A percentile compares a stretch with the other conserved stretches of the same genome.
Evolutionary conservation across 1,284 basidiomycete genomes (phyloP).

Genomic region (Fistulina hepatica): DNA sequence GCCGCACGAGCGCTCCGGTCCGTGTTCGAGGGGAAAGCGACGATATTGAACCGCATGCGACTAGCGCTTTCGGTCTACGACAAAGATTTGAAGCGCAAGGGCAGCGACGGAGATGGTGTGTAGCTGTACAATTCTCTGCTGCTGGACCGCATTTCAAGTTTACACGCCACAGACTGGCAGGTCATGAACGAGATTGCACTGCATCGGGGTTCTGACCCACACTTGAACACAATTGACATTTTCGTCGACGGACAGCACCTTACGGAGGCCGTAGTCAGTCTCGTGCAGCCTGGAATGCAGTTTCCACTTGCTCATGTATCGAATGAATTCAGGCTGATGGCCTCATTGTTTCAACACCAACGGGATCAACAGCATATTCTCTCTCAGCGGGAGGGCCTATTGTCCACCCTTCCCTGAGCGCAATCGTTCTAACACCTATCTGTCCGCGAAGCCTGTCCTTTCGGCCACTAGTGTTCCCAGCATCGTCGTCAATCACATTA

Average conservation of each 20-base stretch:
- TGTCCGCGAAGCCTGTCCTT: constrained; percentile 91
- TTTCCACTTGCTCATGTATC: constrained; percentile 1
- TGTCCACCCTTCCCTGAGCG: constrained; percentile 86
- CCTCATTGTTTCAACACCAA: constrained; percentile 90
- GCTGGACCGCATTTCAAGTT: constrained; percentile 5
- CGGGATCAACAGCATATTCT: constrained; percentile 95
- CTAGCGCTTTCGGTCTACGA: constrained; percentile 72
- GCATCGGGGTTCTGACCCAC: constrained; percentile 85
- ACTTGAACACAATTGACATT: constrained; percentile 89
- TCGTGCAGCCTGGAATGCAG: constrained; percentile 25
- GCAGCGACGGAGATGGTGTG: constrained; percentile 45
- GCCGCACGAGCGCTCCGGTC: constrained; percentile 71
- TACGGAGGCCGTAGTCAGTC: constrained; percentile 90
- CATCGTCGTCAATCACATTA: constrained; percentile 72
- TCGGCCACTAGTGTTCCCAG: constrained; percentile 83
- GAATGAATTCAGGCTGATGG: constrained; percentile 68
- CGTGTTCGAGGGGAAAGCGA: constrained; percentile 64
- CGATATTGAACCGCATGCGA: constrained; percentile 81
- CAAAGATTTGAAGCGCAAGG: constrained; percentile 45
- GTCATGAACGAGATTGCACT: constrained; percentile 97
- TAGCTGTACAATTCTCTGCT: constrained; percentile 6
- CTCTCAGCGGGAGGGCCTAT: constrained; percentile 94
- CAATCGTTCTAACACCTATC: constrained; percentile 88
- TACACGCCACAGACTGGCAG: constrained; percentile 59
- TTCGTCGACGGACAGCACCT: constrained; percentile 94